A percentile compares a stretch with the other conserved stretches of the same genome.
Conservation (phyloP, 768 basidiomycete genomes). For the Boletus insuetus region DNA sequence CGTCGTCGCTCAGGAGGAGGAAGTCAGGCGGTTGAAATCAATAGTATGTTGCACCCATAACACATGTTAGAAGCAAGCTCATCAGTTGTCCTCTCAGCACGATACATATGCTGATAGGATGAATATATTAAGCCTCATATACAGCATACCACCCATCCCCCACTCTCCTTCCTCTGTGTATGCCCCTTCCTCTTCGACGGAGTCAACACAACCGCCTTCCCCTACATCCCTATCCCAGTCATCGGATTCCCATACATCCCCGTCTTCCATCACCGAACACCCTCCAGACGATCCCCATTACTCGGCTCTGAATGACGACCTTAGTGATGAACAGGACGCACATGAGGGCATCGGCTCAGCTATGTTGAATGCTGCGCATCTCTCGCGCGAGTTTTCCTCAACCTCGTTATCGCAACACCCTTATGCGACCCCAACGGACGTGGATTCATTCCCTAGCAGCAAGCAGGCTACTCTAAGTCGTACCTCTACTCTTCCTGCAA, state of each 20-base stretch:
- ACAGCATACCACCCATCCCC: conserved; percentile 77
- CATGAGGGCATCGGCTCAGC: conserved; percentile 47
- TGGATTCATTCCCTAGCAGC: conserved; percentile 31
- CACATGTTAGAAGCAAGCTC: conserved; percentile 11
- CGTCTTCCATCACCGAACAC: conserved; percentile 41
- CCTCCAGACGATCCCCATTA: conserved; percentile 36
- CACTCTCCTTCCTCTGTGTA: conserved; percentile 58
- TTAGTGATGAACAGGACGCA: conserved; percentile 35
- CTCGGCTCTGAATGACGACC: conserved; percentile 16
- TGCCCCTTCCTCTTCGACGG: conserved; percentile 38
- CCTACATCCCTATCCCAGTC: conserved; percentile 36
- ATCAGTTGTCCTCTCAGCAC: conserved; percentile 50
- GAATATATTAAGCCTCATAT: conserved; percentile 87
- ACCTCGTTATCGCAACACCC: conserved; percentile 40
- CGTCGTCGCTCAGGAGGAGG: conserved; percentile 88
- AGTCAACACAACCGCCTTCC: conserved; percentile 37
- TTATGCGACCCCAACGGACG: conserved; percentile 46
- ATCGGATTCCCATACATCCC: conserved; percentile 49
- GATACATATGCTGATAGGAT: conserved; percentile 95
- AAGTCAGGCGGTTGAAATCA: conserved; percentile 79
- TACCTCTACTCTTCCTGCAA: conserved; percentile 34
- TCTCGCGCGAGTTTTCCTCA: conserved; percentile 29
- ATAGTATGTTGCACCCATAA: conserved; percentile 61
- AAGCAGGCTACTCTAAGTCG: conserved; percentile 30
- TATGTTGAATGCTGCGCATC: conserved; percentile 35